These are phyloP conservation scores for Penicillium alfredii DNA, from an alignment of 495 filamentous ascomycete species.

Conservation along the genomic window DNA sequence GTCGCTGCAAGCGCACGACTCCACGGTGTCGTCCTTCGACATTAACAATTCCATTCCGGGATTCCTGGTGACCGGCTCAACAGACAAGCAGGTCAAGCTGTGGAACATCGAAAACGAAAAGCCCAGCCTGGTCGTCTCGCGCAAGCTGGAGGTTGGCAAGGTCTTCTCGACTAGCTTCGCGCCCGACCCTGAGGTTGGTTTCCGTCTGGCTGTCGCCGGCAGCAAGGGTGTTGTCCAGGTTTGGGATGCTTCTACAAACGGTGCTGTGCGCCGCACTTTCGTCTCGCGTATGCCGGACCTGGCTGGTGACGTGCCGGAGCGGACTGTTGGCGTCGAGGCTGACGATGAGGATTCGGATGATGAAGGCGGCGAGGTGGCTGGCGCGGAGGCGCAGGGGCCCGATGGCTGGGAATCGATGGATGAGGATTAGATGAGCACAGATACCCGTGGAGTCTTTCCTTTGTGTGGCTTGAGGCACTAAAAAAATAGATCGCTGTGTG, in stretches of 20 bases:
- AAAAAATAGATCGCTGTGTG: constrained; percentile 27
- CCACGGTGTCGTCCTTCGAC: constrained; percentile 91
- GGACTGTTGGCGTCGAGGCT: constrained; percentile 62
- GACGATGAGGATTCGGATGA: constrained; percentile 62
- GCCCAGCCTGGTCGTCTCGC: constrained; percentile 83
- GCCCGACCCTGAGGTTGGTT: constrained; percentile 82
- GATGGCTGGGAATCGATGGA: constrained; percentile 90
- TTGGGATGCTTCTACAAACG: constrained; percentile 96
- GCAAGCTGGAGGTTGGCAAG: constrained; percentile 88
- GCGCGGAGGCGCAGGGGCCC: constrained; percentile 35
- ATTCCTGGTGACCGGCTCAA: constrained; percentile 85
- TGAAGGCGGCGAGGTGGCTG: constrained; percentile 54
- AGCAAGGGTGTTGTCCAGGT: constrained; percentile 91
- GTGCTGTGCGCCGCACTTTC: constrained; percentile 81
- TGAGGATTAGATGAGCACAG: constrained; percentile 52
- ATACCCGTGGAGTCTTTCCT: constrained; percentile 24
- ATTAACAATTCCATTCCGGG: constrained; percentile 84
- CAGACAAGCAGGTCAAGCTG: constrained; percentile 90
- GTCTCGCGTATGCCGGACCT: constrained; percentile 57
- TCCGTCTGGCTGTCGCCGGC: constrained; percentile 85
- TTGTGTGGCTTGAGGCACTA: constrained; percentile 12
- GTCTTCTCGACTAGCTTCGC: constrained; percentile 88
- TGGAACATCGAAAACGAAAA: constrained; percentile 79
- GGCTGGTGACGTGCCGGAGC: constrained; percentile 67
- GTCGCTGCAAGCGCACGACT: constrained; percentile 91